Conservation (phyloP, 2,329 filamentous ascomycete genomes). For the Exophiala alcalophila region DNA sequence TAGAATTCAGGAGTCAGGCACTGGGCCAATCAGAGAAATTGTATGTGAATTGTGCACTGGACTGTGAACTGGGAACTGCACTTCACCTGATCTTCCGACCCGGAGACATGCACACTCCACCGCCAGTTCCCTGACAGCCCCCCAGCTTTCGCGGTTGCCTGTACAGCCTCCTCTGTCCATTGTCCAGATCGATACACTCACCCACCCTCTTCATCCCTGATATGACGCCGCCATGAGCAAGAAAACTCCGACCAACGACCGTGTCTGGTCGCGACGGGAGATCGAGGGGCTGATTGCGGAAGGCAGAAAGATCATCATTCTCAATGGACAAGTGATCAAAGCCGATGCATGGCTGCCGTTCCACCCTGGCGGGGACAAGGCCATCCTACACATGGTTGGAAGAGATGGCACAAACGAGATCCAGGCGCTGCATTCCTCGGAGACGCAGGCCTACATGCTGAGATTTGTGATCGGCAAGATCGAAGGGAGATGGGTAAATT, state of each 20-base stretch:
- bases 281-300: constrained; percentile 81
- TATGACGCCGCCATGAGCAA: constrained; percentile 10
- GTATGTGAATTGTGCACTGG: too few relatives aligned
- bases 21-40: too few relatives aligned
- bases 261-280: constrained; percentile 58
- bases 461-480: constrained; percentile 80
- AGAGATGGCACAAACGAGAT: constrained; percentile 94
- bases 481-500: constrained; percentile 80
- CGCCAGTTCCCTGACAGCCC: too few relatives aligned
- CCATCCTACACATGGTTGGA: constrained; percentile 90
- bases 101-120: too few relatives aligned
- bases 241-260: constrained; percentile 41
- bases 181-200: too few relatives aligned
- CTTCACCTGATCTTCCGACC: too few relatives aligned
- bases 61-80: too few relatives aligned
- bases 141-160: too few relatives aligned
- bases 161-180: too few relatives aligned
- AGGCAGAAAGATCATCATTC: constrained; percentile 74
- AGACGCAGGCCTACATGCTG: constrained; percentile 72
- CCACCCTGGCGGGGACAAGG: constrained; percentile 87
- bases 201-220: background rate
- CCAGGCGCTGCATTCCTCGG: constrained; percentile 76
- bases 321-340: constrained; percentile 78
- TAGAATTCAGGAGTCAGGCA: too few relatives aligned
- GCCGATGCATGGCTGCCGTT: constrained; percentile 84